Evolutionary conservation across 2,329 filamentous ascomycete species (phyloP).

Genomic region (Lithohypha guttulata): DNA sequence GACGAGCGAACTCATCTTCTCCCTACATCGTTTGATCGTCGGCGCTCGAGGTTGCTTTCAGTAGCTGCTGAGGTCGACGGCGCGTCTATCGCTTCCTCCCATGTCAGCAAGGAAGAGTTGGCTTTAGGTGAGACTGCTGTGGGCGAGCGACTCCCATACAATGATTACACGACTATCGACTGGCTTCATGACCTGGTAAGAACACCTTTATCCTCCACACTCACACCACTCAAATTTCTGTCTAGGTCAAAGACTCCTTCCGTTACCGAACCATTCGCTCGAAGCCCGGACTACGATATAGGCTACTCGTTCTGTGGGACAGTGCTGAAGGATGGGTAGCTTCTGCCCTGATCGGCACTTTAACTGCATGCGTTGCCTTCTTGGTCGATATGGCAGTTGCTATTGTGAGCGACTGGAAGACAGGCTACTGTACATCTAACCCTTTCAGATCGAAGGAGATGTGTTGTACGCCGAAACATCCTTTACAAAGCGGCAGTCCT

Average conservation of each 20-base stretch:
- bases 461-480: constrained; percentile 36
- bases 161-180: constrained; percentile 52
- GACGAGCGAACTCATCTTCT: constrained; percentile 2
- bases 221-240: constrained; percentile 1
- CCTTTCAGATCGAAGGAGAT: constrained; percentile 37
- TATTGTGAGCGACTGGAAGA: constrained; percentile 47
- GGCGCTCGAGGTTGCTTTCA: not conserved
- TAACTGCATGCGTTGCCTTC: constrained; percentile 47
- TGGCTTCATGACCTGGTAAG: constrained; percentile 49
- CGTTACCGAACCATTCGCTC: constrained; percentile 39
- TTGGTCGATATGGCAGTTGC: constrained; percentile 45
- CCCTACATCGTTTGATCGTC: not conserved
- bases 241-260: constrained; percentile 47
- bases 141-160: constrained; percentile 48
- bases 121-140: constrained; percentile 36
- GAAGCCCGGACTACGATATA: constrained; percentile 33
- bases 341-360: constrained; percentile 41
- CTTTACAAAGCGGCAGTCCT: constrained; percentile 9
- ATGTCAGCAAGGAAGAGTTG: constrained; percentile 40
- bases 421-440: constrained; percentile 43
- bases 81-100: constrained; percentile 33
- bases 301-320: constrained; percentile 36
- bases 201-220: not conserved
- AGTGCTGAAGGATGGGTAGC: constrained; percentile 46
- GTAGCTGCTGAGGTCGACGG: constrained; percentile 22